Evolutionary conservation across 805 yeast species (phyloP), one percentile per base, ranked within the genome.

Genomic region (Saturnispora silvae): DNA sequence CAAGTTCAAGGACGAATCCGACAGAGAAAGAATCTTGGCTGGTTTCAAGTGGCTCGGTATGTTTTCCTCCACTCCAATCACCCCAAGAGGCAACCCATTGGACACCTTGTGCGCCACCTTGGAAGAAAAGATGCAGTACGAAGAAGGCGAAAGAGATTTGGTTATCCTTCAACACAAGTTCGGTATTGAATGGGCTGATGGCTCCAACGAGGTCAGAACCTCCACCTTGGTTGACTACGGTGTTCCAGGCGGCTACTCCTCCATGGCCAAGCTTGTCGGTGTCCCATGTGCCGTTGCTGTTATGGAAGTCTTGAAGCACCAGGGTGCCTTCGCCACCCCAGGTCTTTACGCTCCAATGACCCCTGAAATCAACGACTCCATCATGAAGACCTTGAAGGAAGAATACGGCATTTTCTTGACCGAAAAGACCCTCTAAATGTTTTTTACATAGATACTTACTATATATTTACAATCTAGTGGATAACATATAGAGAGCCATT

Each of bases 241-340:
- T 67, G 77, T 72, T 49, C 81, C 81, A 52, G 85, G 87, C 43
- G 89, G 92, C 38, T 92, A 89, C 77, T 81, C 95, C 28, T 87
- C 97, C 25, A 92, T 92, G 98, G 98, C 98, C 49, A 87, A 89
- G 60, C 75, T 84, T 47, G 98, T 92, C 39, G 98, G 98, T 68
- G 89, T 86, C 46, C 98, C 98, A 49, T 89, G 95, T 66, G 96
- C 96, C 38, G 94, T 92, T 59, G 98, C 97, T 22, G 70, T 81
- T 42, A 75, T 76, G 65, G 80, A 82, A 63, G 81, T 92, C 45
- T 71, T 92, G 52, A 75, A 81, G 49, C 49, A 49, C 33, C 22
- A 39, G 29, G 96, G 96, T 48, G 74, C 78, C 40, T 68, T 72
- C 49, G 70, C 71, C 51, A 72, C 68, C 44, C 83, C 85, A 40